Conservation (phyloP, 495 filamentous ascomycete genomes). For the Opeltia flavorubescens region DNA sequence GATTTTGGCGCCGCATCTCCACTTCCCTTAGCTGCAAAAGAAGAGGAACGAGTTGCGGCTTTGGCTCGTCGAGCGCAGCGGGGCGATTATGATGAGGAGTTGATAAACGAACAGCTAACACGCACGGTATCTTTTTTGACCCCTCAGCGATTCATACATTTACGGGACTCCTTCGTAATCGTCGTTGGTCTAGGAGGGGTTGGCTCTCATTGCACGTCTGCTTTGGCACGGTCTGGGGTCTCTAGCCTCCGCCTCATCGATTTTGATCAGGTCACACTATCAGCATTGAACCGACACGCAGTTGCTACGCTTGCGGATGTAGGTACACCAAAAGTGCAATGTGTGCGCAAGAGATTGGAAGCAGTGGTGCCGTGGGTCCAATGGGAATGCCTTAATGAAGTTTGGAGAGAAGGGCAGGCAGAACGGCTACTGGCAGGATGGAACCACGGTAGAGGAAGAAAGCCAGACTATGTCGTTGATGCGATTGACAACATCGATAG, state of each 20-base stretch:
- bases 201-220: constrained; percentile 77
- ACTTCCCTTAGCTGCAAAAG: constrained; percentile 40
- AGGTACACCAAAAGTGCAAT: constrained; percentile 85
- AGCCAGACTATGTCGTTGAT: constrained; percentile 80
- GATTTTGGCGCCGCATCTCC: constrained; percentile 55
- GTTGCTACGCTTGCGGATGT: constrained; percentile 90
- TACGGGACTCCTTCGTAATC: constrained; percentile 71
- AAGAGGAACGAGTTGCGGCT: constrained; percentile 62
- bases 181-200: constrained; percentile 92
- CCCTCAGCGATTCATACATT: constrained; percentile 59
- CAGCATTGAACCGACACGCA: constrained; percentile 85
- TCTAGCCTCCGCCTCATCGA: constrained; percentile 80
- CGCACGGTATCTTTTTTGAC: constrained; percentile 88
- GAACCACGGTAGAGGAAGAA: constrained; percentile 41
- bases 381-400: constrained; percentile 76
- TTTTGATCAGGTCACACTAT: constrained; percentile 94
- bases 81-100: constrained; percentile 87
- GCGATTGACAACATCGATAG: constrained; percentile 98
- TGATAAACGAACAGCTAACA: constrained; percentile 91
- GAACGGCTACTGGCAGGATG: constrained; percentile 48
- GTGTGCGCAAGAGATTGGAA: constrained; percentile 60
- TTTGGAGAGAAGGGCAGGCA: constrained; percentile 57
- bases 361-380: constrained; percentile 82
- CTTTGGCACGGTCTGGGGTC: constrained; percentile 80
- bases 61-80: constrained; percentile 68